Percentiles rank a stretch among this genome's conserved stretches.
Conservation (phyloP, 2,329 filamentous ascomycete species). For the Tolypocladium capitatum region DNA sequence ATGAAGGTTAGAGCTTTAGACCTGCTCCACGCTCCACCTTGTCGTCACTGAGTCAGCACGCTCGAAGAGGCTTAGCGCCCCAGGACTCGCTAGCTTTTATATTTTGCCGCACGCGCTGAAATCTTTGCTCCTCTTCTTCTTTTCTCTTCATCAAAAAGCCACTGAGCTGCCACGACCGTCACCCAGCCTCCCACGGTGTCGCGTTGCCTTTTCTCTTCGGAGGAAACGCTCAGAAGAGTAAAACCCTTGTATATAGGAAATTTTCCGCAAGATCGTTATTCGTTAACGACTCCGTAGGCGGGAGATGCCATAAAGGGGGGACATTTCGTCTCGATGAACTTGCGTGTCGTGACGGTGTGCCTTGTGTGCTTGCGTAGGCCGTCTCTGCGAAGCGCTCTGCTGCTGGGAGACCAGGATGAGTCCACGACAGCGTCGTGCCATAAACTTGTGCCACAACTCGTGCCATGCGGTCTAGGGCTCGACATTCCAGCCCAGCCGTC, state of each 20-base stretch:
- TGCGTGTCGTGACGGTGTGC: not conserved
- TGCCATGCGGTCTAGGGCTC: no score
- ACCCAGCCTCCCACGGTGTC: conserved; percentile 44
- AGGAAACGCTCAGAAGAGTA: conserved; percentile 44
- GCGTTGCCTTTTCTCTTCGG: conserved; percentile 42
- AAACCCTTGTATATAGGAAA: conserved; percentile 51
- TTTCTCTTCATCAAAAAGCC: conserved; percentile 49
- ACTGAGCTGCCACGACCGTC: conserved; percentile 52
- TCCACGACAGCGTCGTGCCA: no score
- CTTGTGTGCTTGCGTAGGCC: not conserved
- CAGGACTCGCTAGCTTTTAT: conserved; percentile 8
- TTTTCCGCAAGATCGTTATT: conserved; percentile 29
- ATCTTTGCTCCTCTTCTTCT: conserved; percentile 21
- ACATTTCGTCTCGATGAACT: conserved; percentile 21
- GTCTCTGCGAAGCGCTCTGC: not conserved
- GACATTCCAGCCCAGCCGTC: no score
- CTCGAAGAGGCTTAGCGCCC: conserved; percentile 10
- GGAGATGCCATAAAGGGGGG: conserved; percentile 49
- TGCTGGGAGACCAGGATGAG: no score
- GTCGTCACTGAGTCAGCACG: not conserved
- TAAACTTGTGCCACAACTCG: no score
- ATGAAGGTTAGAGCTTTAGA: no score
- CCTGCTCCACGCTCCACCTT: not conserved
- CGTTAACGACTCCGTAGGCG: conserved; percentile 30
- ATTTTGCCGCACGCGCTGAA: conserved; percentile 10